Evolutionary conservation across 495 filamentous ascomycete species (phyloP), one percentile per base, ranked within the genome.

Genomic region (Lasiosphaeria miniovina): DNA sequence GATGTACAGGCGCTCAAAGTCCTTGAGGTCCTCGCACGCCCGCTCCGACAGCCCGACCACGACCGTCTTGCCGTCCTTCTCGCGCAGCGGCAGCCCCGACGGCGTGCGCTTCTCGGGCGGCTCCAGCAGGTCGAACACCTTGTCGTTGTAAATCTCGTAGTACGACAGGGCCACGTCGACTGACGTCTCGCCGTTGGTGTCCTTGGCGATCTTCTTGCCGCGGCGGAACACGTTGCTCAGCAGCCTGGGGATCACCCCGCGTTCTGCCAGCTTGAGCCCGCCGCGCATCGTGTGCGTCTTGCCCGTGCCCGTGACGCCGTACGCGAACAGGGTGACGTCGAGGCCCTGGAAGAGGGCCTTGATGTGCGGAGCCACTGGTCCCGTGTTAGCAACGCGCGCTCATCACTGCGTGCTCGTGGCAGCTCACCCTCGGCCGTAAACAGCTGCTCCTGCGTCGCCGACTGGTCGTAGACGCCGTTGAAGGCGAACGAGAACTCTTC

Each of bases 281-380:
- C 94, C 94, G 59, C 94, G 86, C 94, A 98, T 98, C 2, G 94
- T 98, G 76, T 97, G 90, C 53, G 94, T 98, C 74, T 98, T 98
- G 31, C 94, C 94, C 0, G 91, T 96, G 31, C 94, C 94, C 1
- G 94, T 98, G 24, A 93, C 90, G 43, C 94, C 94, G 66, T 98
- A 97, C 43, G 94, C 93, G 69, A 98, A 98, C 53, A 98, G 82
- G 3, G 92, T 96, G 33, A 96, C 86, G 72, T 98, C 94, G 63
- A 91, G 86, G 54, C 94, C 94, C 71, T 90, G 88, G 77, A 98
- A 96, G 5, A 98, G 84, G 57, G 96, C 88, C 65, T 96, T 96
- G 38, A 96, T 78, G 40, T 90, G 74, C 15, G 82, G 81, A 8
- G 80, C 69, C 59, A 83, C 82, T 84, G 61, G 24, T 56, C 41